phyloP scores from a whole-genome alignment of 2,329 filamentous ascomycete genomes.

The Colletotrichum shisoi region DNA sequence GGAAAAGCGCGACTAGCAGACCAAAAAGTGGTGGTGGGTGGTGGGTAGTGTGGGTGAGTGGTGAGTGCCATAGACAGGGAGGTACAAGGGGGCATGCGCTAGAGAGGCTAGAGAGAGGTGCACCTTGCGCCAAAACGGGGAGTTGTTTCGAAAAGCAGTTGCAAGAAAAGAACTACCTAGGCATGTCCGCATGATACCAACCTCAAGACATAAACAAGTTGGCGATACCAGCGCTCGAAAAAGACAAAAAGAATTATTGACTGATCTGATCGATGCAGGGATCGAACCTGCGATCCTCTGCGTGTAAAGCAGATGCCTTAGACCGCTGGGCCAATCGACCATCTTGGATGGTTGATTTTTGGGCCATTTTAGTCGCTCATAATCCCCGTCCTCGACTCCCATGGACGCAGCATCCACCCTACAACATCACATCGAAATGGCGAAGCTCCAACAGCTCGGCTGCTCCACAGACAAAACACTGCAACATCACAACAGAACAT shows the following conservation, averaged over 20 bases:
- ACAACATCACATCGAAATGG: slow-evolving; percentile 16
- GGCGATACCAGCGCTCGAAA: neutral
- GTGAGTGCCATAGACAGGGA: neutral
- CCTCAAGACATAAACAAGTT: too few relatives aligned
- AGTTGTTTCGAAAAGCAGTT: neutral
- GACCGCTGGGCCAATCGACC: slow-evolving; percentile 53
- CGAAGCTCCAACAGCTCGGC: neutral
- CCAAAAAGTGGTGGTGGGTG: neutral
- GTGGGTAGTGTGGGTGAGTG: too few relatives aligned
- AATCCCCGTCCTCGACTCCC: too few relatives aligned
- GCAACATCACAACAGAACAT: neutral
- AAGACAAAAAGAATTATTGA: slow-evolving; percentile 25
- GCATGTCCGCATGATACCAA: neutral
- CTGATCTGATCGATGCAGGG: slow-evolving; percentile 52
- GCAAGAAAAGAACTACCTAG: neutral
- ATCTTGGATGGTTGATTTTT: neutral
- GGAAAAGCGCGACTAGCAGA: slow-evolving; percentile 26
- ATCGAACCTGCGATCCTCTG: slow-evolving; percentile 57
- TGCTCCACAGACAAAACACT: neutral
- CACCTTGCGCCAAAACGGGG: neutral
- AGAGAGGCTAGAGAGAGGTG: neutral
- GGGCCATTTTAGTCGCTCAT: accelerated
- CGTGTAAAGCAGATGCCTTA: slow-evolving; percentile 54
- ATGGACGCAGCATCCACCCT: neutral
- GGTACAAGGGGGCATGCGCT: slow-evolving; percentile 10